Base-by-base conservation (phyloP, 2,329 filamentous ascomycete species). In the Gnomoniopsis smithogilvyi region DNA sequence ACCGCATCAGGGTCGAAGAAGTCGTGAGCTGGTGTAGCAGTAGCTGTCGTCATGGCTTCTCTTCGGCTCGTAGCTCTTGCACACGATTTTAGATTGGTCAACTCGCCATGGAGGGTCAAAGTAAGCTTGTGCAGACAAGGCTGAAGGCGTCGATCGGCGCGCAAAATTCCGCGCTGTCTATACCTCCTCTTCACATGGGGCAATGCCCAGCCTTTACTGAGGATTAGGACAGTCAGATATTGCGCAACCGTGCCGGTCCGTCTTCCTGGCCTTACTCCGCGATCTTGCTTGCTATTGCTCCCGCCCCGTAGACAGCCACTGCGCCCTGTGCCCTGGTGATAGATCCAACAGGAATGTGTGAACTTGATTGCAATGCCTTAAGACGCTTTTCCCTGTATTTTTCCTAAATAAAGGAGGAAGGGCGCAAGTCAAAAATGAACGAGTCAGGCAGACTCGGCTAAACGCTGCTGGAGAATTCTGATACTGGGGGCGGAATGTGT, bases 1-100 rank as follows among this genome's bases (percentile, higher is more conserved):
- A 73, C 73, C 63, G 78, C 77, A 73, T 80, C 76, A 64, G 76
- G 70, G 63, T 79, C 75, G 67, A 75, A 79, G 54, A 72, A 69
- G 54, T 76, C 74, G 67, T 70, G 70, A 65, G 70, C 67, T 61
- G 67, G 64, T 58, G 71, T 68, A 63, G 66, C 67, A 61, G 73
- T 69, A 65, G 71, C 70, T 67, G 74, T 74, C 70, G 69, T 74
- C 75, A 77, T 76, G 66, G 65, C 72, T 71, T 69, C 64, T 47
- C 67, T 58, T 67, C 61, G 69, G 68, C 60, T 67, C 60, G 62
- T 62, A 64, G 61, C 58, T 67, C 63, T 63, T 66, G 66, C 66
- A 66, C 65, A 68, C 64, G 59, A 59, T 30, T 30, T 8, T 30
- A 54, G 47, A 62, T 58, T 59, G 64, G 61, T 69, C 64, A 72